Evolutionary conservation across 73 alveolate genomes (phyloP), one percentile per base, ranked within the genome.

Genomic region (Urostyla sp.): DNA sequence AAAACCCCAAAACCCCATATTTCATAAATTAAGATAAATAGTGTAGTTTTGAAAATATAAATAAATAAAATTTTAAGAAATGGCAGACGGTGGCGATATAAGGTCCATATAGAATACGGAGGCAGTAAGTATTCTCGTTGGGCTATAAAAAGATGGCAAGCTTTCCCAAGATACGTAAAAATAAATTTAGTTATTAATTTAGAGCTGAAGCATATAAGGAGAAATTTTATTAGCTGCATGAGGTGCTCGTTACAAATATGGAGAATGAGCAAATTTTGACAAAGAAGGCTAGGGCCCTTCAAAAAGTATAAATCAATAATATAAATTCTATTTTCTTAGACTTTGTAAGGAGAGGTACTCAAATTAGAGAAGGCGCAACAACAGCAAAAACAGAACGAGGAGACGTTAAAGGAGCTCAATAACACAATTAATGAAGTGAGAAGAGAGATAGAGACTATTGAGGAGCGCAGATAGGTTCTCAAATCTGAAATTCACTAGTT

Each of bases 381-480:
- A 37, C 82, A 88, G 73, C 72, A 88, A 75, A 63, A 90, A 67
- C 78, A 91, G 43, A 94, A 89, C 53, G 96, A 94, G 51, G 91
- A 90, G 66, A 94, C 94, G 4, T 69, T 69, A 49, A 67, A 81
- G 63, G 98, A 92, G 72, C 89, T 77, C 43, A 83, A 80, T 45
- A 76, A 52, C 69, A 85, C 79, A 26, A 60, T 63, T 28, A 66
- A 50, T 45, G 89, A 76, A 21, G 88, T 85, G 67, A 59, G 81
- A 16, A 58, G 82, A 20, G 86, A 80, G 18, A 67, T 66, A 10
- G 93, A 85, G 23, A 76, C 87, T 26, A 80, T 85, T 35, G 95
- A 91, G 26, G 92, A 82, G 61, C 48, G 87, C 7, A 61, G 88
- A 37, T 56, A 63, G 16, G 76, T 75, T 50, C 69, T 87, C 38